Evolutionary conservation across 305 asterid genomes (phyloP), one percentile per base, ranked within the genome.

Genomic region (Solanum hybrid): DNA sequence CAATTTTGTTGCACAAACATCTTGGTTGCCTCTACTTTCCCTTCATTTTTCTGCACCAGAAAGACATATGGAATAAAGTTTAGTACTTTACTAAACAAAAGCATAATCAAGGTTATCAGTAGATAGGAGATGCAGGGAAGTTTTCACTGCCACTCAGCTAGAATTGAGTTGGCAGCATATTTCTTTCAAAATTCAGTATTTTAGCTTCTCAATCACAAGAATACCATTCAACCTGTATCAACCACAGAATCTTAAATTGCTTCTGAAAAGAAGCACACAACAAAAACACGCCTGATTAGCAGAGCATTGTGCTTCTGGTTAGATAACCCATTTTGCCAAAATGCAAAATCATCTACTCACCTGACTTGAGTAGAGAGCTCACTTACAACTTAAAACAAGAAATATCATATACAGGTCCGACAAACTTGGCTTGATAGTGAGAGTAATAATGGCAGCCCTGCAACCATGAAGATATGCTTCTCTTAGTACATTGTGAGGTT

Each of bases 371-470:
- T 79, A 36, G 61, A 79, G 61, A 37, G 86, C 22, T n/a, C 16
- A 37, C 64, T 24, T 80, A 37, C 33, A 80, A 39, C 34, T 80
- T 80, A n/a, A 80, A 80, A 37, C 64, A 80, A 80, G 34, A 80
- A 37, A 4, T 13, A 80, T 37, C 20, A 11, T 12, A 37, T 24
- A 37, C n/a, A 37, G n/a, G 86, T n/a, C 64, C 11, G 13, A 37
- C 86, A 80, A 80, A 37, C 86, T 80, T n/a, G 86, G 11, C 64
- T 24, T 80, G 86, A 80, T 37, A 37, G 86, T 37, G 64, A 39
- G 87, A 64, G 39, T 35, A 51, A 74, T 73, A 36, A 90, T 36
- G n/a, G 34, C 28, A 69, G 8, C 40, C 77, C 90, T 89, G 92
- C 92, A 80, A 90, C 29, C 64, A 67, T 73, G 87, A 69, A 85